Base-by-base conservation (phyloP, 2,329 filamentous ascomycete genomes). In the Exophiala xenobiotica region DNA sequence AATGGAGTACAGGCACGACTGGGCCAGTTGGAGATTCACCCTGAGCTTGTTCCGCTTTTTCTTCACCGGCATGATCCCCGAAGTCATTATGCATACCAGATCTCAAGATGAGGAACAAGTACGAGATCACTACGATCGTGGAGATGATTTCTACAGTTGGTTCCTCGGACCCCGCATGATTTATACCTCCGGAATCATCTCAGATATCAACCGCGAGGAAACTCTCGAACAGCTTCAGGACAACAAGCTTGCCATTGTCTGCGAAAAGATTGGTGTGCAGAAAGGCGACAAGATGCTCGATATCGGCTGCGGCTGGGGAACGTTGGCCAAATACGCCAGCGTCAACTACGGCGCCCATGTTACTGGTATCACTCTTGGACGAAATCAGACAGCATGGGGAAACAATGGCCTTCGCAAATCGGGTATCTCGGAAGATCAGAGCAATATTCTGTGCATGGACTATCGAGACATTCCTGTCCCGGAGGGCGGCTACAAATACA, bases 161-260 rank as follows among this genome's bases (percentile, higher is more conserved):
- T 97, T 97, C 81, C 82, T 97, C 58, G 93, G 93, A 56, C 92
- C 92, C 53, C 91, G 92, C 67, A 99, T 97, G 93, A 90, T 97
- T 74, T 97, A 97, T 78, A 99, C 93, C 45, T 95, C 89, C 44
- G 93, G 93, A 65, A 78, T 99, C 65, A 95, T 99, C 68, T 87
- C 87, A 56, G 90, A 97, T 71, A 82, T 88, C 70, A 84, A 86
- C 72, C 80, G 79, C 61, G 93, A 97, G 74, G 93, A 97, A 76
- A 82, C 84, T 26, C 86, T 99, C 20, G 93, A 99, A 75, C 80
- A 97, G 74, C 82, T 97, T 39, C 93, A 97, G 77, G 92, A 97
- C 73, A 97, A 97, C 82, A 97, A 99, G 76, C 78, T 97, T 64
- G 86, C 87, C 61, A 79, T 95, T 63, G 92, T 99, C 44, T 97